Percentiles rank a stretch among this genome's conserved stretches.
Conservation (phyloP, 192 early-diverging fungal species). For the Gonapodya sp. region DNA sequence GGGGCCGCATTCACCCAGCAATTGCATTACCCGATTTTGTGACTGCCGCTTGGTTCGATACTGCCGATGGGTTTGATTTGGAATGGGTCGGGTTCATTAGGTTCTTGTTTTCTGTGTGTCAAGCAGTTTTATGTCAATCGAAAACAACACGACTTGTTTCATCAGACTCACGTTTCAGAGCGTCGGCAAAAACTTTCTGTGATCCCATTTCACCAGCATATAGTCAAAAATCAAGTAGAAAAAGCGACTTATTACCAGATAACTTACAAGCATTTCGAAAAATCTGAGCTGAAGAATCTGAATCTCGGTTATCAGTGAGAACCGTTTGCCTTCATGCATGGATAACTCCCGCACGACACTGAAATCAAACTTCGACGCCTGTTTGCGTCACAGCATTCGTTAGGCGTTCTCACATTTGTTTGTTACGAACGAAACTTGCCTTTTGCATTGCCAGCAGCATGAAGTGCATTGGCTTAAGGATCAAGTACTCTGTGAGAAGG, state of each 20-base stretch:
- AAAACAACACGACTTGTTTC: neutral
- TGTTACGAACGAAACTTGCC: neutral
- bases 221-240: no score
- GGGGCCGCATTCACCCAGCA: no score
- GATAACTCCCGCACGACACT: neutral
- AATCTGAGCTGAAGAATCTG: neutral
- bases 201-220: neutral
- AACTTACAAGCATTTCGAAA: neutral
- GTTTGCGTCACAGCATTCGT: neutral
- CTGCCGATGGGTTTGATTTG: neutral
- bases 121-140: neutral
- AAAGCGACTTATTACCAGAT: no score
- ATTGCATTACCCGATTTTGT: no score
- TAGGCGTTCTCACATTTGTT: neutral
- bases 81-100: neutral
- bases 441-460: neutral
- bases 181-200: neutral
- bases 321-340: neutral
- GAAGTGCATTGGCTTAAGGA: neutral
- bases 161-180: conserved; percentile 1
- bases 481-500: neutral
- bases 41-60: no score
- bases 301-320: neutral
- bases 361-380: neutral
- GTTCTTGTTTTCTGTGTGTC: neutral